Conservation (phyloP, 176 grass and related monocot genomes). For the Carex scoparia region DNA sequence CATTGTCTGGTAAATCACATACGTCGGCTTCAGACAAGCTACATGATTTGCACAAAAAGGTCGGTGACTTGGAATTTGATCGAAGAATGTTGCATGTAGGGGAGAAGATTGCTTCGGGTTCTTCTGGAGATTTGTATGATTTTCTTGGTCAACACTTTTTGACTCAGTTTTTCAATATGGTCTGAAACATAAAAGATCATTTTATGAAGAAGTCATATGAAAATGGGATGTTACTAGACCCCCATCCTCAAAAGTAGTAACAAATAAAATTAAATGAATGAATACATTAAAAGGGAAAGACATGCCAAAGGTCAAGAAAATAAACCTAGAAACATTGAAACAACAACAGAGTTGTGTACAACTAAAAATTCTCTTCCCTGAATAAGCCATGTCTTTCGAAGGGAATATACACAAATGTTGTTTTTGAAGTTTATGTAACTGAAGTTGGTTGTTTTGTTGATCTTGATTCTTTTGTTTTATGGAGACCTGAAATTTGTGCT, state of each 20-base stretch:
- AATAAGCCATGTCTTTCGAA: neutral
- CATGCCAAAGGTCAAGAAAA: neutral
- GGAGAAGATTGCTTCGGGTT: slow-evolving; percentile 83
- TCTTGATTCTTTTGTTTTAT: neutral
- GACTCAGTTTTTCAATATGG: neutral
- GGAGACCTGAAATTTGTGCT: neutral
- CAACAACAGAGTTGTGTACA: neutral
- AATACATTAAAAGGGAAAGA: neutral
- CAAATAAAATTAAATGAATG: neutral
- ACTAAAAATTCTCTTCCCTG: neutral
- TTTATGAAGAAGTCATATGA: neutral
- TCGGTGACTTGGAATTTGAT: slow-evolving; percentile 67
- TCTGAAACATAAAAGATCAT: neutral
- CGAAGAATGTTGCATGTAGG: slow-evolving; percentile 55
- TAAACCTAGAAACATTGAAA: neutral
- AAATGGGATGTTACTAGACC: neutral
- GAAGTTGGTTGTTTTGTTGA: neutral
- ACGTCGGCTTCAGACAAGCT: slow-evolving; percentile 42
- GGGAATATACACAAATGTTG: neutral
- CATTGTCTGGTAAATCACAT: slow-evolving; percentile 59
- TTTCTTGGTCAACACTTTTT: slow-evolving; percentile 1
- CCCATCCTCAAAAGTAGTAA: neutral
- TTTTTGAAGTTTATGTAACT: neutral
- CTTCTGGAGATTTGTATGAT: slow-evolving; percentile 91
- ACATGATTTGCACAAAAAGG: slow-evolving; percentile 40